Evolutionary conservation across 306 rosid species (phyloP).

Genomic region (Neltuma alba): DNA sequence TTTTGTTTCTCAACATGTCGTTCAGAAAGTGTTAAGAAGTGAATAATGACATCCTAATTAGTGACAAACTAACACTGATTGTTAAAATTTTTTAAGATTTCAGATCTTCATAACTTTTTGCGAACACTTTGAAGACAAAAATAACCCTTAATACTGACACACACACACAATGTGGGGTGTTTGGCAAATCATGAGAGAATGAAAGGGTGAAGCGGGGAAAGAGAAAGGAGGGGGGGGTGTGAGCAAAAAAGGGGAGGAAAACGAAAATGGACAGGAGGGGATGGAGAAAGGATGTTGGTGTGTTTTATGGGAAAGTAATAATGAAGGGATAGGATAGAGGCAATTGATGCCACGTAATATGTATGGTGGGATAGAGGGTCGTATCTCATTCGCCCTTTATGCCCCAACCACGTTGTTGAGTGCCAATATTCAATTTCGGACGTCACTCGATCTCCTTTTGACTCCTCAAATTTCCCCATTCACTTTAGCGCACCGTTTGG

Average conservation of each 20-base stretch:
- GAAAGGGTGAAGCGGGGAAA: neutral
- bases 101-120: too few relatives aligned
- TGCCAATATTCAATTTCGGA: constrained; percentile 25
- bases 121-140: too few relatives aligned
- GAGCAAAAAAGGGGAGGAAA: neutral
- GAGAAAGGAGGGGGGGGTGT: neutral
- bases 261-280: neutral
- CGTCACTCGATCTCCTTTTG: neutral
- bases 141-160: too few relatives aligned
- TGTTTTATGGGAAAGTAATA: constrained; percentile 8
- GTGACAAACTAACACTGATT: too few relatives aligned
- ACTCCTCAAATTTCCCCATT: neutral
- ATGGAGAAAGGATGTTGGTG: neutral
- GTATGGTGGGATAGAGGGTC: constrained; percentile 40
- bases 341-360: neutral
- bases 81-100: too few relatives aligned
- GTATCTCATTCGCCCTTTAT: constrained; percentile 62
- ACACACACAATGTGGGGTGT: too few relatives aligned
- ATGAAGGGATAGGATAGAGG: constrained; percentile 30
- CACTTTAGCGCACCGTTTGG: neutral
- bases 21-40: too few relatives aligned
- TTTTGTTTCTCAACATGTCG: too few relatives aligned
- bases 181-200: neutral
- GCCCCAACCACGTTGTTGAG: constrained; percentile 69
- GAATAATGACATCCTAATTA: too few relatives aligned